phyloP scores from a whole-genome alignment of 768 basidiomycete species.

The Trametes elegans region DNA sequence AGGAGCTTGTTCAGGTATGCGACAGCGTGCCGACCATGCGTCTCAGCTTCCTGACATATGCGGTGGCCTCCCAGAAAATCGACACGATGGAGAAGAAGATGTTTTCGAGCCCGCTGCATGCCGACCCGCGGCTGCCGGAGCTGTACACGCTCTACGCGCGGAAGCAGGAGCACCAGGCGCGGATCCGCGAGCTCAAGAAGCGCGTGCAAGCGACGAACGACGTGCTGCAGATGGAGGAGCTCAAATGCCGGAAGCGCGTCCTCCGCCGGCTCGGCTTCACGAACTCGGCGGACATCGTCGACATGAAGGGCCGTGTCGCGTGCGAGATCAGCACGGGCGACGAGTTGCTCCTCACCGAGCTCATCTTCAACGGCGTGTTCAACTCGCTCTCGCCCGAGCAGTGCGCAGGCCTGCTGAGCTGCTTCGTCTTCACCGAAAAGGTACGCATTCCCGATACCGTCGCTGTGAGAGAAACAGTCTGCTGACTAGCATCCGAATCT shows the following conservation, averaged over 20 bases:
- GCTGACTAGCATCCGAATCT: background rate
- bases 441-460: conserved; percentile 37
- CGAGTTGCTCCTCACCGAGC: conserved; percentile 91
- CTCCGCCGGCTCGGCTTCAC: conserved; percentile 91
- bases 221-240: conserved; percentile 92
- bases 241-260: conserved; percentile 93
- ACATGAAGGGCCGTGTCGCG: conserved; percentile 96
- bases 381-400: conserved; percentile 88
- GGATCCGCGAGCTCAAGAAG: conserved; percentile 77
- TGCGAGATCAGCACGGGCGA: conserved; percentile 99
- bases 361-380: conserved; percentile 97
- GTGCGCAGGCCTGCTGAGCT: conserved; percentile 90
- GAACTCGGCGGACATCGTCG: conserved; percentile 85
- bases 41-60: background rate
- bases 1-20: conserved; percentile 73
- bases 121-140: conserved; percentile 72
- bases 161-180: conserved; percentile 69
- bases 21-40: conserved; percentile 1
- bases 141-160: conserved; percentile 77
- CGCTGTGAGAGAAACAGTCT: no score
- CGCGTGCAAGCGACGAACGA: conserved; percentile 89
- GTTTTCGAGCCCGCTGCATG: conserved; percentile 74
- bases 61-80: conserved; percentile 68
- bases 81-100: conserved; percentile 85
- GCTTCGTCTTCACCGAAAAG: conserved; percentile 98